Base-by-base conservation (phyloP, 805 yeast genomes). In the Maudiozyma barnettii region DNA sequence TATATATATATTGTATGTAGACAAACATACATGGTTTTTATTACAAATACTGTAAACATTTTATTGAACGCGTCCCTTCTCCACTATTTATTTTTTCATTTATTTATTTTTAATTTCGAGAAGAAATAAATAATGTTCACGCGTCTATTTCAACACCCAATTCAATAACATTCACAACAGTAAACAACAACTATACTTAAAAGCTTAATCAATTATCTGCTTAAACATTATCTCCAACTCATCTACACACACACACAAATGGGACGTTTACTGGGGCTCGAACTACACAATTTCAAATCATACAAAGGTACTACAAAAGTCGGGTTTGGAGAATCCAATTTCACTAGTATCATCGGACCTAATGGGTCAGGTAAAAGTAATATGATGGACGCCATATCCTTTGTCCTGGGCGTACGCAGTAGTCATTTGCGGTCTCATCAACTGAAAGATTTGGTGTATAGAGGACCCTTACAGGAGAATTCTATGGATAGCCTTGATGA, bases 311-410 rank as follows among this genome's bases (percentile, higher is more conserved):
- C 76, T 0, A 75, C 87, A 16, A 73, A 74, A 5, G 77, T 91
- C 20, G 95, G 93, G 2, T 84, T 93, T 65, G 96, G 96, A 0
- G 74, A 81, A 12, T 77, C 90, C 0, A 73, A 76, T 50, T 93
- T 93, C 69, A 87, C 96, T 1, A 82, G 95, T 41, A 86, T 93
- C 51, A 85, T 93, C 49, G 99, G 99, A 1, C 98, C 98, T n/a
- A 93, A 93, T 72, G 99, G 99, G 31, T 84, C 97, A 0, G 99
- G 99, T 7, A 93, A 93, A 68, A 85, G 96, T 39, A 93, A 93
- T 61, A 84, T 93, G 80, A 90, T 93, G 84, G 99, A 93, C 63
- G 97, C 99, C 33, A 84, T 93, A 41, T 83, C 96, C 19, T 93
- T 93, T 64, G 98, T 91, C 8, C 73, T 93, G 35, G 99, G 99